These are phyloP conservation scores for Amanita jacksonii DNA, from an alignment of 768 basidiomycete species.

Conservation along the genomic window DNA sequence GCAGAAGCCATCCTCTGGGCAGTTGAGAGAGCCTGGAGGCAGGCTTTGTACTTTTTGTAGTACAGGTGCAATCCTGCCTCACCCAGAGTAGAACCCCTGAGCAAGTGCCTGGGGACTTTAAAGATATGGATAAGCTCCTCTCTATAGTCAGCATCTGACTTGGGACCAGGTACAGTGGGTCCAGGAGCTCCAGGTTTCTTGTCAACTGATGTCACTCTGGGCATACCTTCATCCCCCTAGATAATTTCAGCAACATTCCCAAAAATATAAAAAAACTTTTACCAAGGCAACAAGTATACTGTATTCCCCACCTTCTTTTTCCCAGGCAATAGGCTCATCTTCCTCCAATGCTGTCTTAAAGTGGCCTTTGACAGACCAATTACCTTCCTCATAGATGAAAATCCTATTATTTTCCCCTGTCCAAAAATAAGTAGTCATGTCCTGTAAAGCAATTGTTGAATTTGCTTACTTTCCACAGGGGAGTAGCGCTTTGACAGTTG, in stretches of 20 bases:
- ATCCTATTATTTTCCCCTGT: slow-evolving; percentile 1
- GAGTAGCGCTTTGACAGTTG: background rate
- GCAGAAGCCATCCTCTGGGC: no score
- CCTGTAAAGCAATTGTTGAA: background rate
- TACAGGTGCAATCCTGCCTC: no score
- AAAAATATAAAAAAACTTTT: background rate
- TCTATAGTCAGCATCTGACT: background rate
- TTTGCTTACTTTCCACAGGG: slow-evolving; percentile 5
- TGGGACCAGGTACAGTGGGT: background rate
- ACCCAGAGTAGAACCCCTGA: no score
- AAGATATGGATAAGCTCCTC: background rate
- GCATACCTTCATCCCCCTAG: background rate
- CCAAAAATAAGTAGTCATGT: background rate
- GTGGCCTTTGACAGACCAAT: slow-evolving; percentile 7
- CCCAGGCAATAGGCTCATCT: slow-evolving; percentile 3
- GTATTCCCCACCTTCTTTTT: background rate
- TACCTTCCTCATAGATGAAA: slow-evolving; percentile 7
- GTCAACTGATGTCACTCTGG: no score
- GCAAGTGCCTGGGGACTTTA: background rate
- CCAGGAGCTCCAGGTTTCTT: background rate
- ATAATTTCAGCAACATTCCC: background rate
- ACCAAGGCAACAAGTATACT: background rate
- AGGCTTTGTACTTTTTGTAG: no score
- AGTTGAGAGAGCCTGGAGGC: no score
- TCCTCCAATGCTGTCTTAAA: slow-evolving; percentile 3